Evolutionary conservation across 306 rosid species (phyloP).

Genomic region (Ormosia emarginata): DNA sequence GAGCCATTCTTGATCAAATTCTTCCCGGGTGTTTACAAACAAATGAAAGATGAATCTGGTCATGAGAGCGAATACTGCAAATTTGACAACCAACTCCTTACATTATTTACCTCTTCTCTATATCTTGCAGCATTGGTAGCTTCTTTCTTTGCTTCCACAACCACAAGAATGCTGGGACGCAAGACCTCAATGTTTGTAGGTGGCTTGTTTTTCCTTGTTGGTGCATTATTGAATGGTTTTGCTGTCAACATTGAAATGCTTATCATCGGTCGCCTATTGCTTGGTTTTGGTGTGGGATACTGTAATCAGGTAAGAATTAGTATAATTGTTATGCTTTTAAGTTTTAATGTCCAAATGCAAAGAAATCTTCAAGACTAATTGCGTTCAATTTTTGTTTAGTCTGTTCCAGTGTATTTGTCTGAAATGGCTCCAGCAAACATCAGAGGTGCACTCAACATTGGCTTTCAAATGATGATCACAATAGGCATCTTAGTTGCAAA

Average conservation of each 20-base stretch:
- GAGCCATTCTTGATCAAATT: constrained; percentile 27
- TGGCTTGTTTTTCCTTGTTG: constrained; percentile 31
- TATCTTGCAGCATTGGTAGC: constrained; percentile 32
- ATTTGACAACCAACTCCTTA: constrained; percentile 25
- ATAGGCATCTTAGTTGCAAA: constrained; percentile 34
- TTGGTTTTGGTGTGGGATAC: constrained; percentile 31
- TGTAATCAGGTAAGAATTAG: constrained; percentile 25
- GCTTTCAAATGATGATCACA: constrained; percentile 40
- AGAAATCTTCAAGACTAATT: neutral
- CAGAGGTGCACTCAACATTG: constrained; percentile 34
- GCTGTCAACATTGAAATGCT: constrained; percentile 20
- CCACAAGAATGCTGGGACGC: constrained; percentile 27
- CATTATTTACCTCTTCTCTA: constrained; percentile 34
- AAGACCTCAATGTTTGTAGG: constrained; percentile 27
- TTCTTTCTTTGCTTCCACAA: constrained; percentile 31
- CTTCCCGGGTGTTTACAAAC: constrained; percentile 5
- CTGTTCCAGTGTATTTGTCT: constrained; percentile 26
- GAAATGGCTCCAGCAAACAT: constrained; percentile 34
- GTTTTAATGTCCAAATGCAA: neutral
- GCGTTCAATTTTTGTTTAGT: neutral
- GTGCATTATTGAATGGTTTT: constrained; percentile 28
- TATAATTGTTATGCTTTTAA: neutral
- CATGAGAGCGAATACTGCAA: constrained; percentile 17
- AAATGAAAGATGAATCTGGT: neutral
- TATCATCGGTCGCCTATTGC: constrained; percentile 32